Evolutionary conservation across 225 moss, liverwort and hornwort species (phyloP), one percentile per base, ranked within the genome.

Genomic region (Thuidium tamariscinum): DNA sequence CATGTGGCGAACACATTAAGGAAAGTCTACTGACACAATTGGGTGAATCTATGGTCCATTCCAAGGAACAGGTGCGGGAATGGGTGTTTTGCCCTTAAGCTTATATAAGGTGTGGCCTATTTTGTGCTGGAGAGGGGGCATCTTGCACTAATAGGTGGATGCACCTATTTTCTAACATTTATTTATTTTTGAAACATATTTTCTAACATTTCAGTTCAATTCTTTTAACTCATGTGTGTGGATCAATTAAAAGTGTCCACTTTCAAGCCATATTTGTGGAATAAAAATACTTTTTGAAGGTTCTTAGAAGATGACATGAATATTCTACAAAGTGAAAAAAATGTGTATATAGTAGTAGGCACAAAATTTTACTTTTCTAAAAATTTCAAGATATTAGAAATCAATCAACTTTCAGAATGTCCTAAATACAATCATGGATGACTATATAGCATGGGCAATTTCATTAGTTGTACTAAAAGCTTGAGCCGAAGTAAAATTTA

Each of bases 351-450:
- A 4, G 20, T 65, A 5, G 5, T 65, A 65, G n/a, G 19, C 16
- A n/a, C 0, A 3, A 66, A 66, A 9, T 3, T 66, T n/a, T 20
- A 2, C 11, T 66, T n/a, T 66, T 10, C 10, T 36, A 18, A 20
- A 36, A 66, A 36, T 5, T n/a, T 66, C 20, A n/a, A 20, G 3
- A 66, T n/a, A n/a, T n/a, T n/a, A 11, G 20, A 65, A 10, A 10
- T 3, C 5, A 5, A 36, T 3, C 2, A 9, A 4, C 10, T 19
- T 65, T 19, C 1, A 5, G 3, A 1, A 36, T 36, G 20, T 36
- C 10, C 20, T 36, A 65, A 65, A 19, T 20, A 19, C 65, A 65
- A 65, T n/a, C 19, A 19, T 10, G 4, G 1, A 34, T 34, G 16
- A 17, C 4, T 2, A 13, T 4, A 0, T 63, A 5, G 17, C 34